Percentiles rank a stretch among this genome's conserved stretches.
Evolutionary conservation across 1,284 basidiomycete genomes (phyloP).

Genomic region (Entoloma clypeatum): DNA sequence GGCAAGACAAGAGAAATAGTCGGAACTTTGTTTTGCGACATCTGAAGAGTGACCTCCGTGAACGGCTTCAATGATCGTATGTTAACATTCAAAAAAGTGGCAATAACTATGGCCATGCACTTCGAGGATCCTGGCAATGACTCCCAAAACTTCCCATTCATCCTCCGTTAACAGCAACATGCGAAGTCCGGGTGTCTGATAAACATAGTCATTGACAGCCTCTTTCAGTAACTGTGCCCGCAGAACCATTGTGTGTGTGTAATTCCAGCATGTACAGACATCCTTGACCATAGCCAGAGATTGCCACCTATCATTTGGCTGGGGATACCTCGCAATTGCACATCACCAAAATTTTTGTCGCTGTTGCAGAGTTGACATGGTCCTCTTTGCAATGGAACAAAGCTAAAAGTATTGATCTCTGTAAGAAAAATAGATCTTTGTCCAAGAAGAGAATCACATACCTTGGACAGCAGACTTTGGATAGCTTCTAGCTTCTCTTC

Average conservation of each 20-base stretch:
- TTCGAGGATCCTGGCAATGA: conserved; percentile 7
- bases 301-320: no score
- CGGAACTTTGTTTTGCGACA: conserved; percentile 7
- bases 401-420: no score
- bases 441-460: background rate
- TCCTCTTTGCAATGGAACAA: background rate
- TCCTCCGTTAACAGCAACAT: conserved; percentile 1
- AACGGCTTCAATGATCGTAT: conserved; percentile 6
- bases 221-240: conserved; percentile 3
- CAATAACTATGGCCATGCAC: no score
- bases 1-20: conserved; percentile 13
- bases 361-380: background rate
- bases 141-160: conserved; percentile 11
- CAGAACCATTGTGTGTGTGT: conserved; percentile 2
- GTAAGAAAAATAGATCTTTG: no score
- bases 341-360: no score
- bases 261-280: background rate
- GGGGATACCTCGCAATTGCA: no score
- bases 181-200: conserved; percentile 2
- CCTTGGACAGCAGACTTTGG: background rate
- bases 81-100: background rate
- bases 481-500: conserved; percentile 1
- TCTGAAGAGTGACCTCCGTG: conserved; percentile 12
- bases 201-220: conserved; percentile 11
- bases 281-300: background rate